phyloP scores from a whole-genome alignment of 176 grass and related monocot species.

The Phragmites australis region DNA sequence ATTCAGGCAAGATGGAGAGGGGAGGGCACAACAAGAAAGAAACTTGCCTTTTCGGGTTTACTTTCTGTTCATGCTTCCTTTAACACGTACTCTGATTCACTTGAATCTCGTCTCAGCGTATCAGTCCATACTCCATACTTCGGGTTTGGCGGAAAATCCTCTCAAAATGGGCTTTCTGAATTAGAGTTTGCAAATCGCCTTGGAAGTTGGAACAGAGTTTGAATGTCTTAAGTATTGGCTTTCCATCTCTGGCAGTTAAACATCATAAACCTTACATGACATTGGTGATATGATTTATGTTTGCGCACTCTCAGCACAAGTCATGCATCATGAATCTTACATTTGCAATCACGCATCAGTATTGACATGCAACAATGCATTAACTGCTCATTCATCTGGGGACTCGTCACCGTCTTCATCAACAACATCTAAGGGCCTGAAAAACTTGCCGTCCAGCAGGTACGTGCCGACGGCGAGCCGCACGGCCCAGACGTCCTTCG shows the following conservation, averaged over 20 bases:
- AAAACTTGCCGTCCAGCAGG: conserved; percentile 72
- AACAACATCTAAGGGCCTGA: conserved; percentile 61
- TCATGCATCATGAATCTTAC: neutral
- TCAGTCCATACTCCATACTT: too few species aligned
- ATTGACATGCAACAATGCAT: neutral
- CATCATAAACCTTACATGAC: too few species aligned
- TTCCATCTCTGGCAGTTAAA: neutral
- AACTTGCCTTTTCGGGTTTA: too few species aligned
- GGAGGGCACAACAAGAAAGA: too few species aligned
- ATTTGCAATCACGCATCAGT: neutral
- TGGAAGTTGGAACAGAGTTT: neutral
- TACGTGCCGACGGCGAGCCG: conserved; percentile 72
- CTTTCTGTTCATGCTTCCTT: too few species aligned
- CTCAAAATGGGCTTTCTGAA: too few species aligned
- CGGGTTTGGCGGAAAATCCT: too few species aligned
- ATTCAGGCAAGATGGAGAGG: too few species aligned
- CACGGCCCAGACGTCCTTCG: conserved; percentile 86
- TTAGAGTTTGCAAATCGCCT: too few species aligned
- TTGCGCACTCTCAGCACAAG: neutral
- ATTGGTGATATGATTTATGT: neutral
- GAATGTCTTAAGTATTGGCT: neutral
- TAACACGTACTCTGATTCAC: too few species aligned
- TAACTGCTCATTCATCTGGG: neutral
- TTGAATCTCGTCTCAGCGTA: too few species aligned
- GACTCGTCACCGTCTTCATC: conserved; percentile 8